Base-by-base conservation (phyloP, 2,329 filamentous ascomycete species). In the Fusarium nodosum region DNA sequence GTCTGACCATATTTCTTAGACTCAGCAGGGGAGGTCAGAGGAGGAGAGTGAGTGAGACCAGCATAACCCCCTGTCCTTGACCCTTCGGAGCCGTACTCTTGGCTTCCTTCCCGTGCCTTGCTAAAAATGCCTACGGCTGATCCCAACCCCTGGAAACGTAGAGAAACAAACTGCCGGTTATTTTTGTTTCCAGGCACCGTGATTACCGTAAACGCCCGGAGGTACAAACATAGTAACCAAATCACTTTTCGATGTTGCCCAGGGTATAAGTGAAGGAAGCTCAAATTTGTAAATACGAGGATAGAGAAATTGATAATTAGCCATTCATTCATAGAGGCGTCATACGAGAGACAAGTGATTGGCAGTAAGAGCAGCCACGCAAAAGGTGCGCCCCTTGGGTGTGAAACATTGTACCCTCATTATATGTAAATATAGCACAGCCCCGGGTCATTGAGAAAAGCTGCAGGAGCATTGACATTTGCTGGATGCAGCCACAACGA, bases 261-360 rank as follows among this genome's bases (percentile, higher is more conserved):
- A 47, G 36, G 22, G 28, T 12, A 24, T 12, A 24, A 13, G 41
- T 20, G 28, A n/a, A 20, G 16, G 31, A 41, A 18, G n/a, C 24
- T 34, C 22, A 44, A 39, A 28, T 31, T 41, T 56, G 36, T 1
- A 30, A 44, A 67, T 70, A 69, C 66, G 66, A 69, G 61, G 34
- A 26, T 15, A 20, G 38, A 56, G 33, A 44, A 50, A 33, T 38
- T 20, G 24, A 28, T 16, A 28, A 42, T 44, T 26, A 42, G n/a
- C 39, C 30, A 33, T 45, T 45, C 18, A 47, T 34, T 24, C 41
- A 64, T 34, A 24, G 24, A 15, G 28, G 24, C 22, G 56, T 50
- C 66, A 63, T 67, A 67, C 66, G 66, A 69, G 41, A 30, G 18
- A 36, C 10, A n/a, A 69, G 20, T 67, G 66, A 70, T 69, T 69